Conservation (phyloP, 805 yeast genomes). For the Ogataea paraovalis region DNA sequence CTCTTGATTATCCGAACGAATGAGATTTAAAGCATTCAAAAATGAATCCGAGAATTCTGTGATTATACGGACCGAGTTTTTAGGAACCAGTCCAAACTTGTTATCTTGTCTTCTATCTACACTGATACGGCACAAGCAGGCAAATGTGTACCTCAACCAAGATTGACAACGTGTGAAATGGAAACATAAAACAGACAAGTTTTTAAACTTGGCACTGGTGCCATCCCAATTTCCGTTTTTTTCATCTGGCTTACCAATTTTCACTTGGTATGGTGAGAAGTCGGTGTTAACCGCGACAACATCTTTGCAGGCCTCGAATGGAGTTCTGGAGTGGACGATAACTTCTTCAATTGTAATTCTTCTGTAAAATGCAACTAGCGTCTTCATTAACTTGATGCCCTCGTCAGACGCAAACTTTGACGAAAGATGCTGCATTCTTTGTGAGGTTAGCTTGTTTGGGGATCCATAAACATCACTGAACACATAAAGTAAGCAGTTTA, state of each 20-base stretch:
- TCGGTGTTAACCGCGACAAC: slow-evolving; percentile 32
- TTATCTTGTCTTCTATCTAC: slow-evolving; percentile 44
- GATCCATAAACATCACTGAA: slow-evolving; percentile 55
- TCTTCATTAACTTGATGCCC: slow-evolving; percentile 39
- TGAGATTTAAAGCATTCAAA: slow-evolving; percentile 13
- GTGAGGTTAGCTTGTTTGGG: slow-evolving; percentile 46
- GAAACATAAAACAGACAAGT: slow-evolving; percentile 52
- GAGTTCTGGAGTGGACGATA: slow-evolving; percentile 43
- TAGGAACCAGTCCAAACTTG: slow-evolving; percentile 23
- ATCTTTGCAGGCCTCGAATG: slow-evolving; percentile 41
- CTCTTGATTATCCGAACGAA: slow-evolving; percentile 19
- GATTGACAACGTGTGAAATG: slow-evolving; percentile 46
- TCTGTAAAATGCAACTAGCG: slow-evolving; percentile 44
- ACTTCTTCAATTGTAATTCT: slow-evolving; percentile 58
- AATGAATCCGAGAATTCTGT: slow-evolving; percentile 22
- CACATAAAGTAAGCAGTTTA: slow-evolving; percentile 45
- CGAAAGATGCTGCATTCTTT: slow-evolving; percentile 39
- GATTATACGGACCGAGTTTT: slow-evolving; percentile 24
- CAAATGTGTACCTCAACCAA: slow-evolving; percentile 32
- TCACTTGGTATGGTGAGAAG: slow-evolving; percentile 40
- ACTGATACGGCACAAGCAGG: slow-evolving; percentile 26
- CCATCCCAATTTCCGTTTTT: slow-evolving; percentile 36
- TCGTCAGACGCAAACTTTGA: slow-evolving; percentile 37
- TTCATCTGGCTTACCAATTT: slow-evolving; percentile 38
- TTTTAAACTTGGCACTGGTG: slow-evolving; percentile 58